Percentiles rank a stretch among this genome's conserved stretches.
Conservation (phyloP, 2,329 filamentous ascomycete species). For the Diatrype stigma region DNA sequence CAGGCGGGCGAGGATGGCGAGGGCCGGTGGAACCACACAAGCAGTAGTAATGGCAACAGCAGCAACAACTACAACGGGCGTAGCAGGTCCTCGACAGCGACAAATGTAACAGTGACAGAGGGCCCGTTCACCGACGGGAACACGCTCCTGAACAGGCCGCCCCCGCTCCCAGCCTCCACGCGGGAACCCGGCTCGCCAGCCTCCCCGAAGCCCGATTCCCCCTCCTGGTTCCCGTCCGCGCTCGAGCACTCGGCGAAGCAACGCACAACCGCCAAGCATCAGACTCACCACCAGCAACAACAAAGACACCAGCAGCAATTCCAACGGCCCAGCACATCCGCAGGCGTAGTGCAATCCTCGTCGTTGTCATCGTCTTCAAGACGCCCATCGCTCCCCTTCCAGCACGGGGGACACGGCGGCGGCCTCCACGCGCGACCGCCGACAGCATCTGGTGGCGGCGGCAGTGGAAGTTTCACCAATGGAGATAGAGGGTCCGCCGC, state of each 20-base stretch:
- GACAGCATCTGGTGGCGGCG: background rate
- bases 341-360: conserved; percentile 8
- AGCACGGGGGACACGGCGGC: too few relatives aligned
- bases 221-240: conserved; percentile 37
- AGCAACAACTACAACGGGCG: background rate
- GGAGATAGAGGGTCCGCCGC: background rate
- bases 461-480: background rate
- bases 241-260: conserved; percentile 26
- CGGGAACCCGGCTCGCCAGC: conserved; percentile 23
- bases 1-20: conserved; percentile 22
- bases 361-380: conserved; percentile 11
- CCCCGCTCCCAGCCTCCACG: conserved; percentile 1
- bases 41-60: conserved; percentile 16
- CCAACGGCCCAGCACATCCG: conserved; percentile 18
- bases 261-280: conserved; percentile 14
- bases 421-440: conserved; percentile 1
- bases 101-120: conserved; percentile 31
- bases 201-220: conserved; percentile 12
- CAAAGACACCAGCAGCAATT: background rate
- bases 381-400: conserved; percentile 8
- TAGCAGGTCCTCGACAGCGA: conserved; percentile 24
- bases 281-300: conserved; percentile 3
- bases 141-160: conserved; percentile 47
- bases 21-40: conserved; percentile 16
- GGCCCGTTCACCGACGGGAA: conserved; percentile 40